Evolutionary conservation across 192 early-diverging fungal species (phyloP).

Genomic region (Gonapodya sp.): DNA sequence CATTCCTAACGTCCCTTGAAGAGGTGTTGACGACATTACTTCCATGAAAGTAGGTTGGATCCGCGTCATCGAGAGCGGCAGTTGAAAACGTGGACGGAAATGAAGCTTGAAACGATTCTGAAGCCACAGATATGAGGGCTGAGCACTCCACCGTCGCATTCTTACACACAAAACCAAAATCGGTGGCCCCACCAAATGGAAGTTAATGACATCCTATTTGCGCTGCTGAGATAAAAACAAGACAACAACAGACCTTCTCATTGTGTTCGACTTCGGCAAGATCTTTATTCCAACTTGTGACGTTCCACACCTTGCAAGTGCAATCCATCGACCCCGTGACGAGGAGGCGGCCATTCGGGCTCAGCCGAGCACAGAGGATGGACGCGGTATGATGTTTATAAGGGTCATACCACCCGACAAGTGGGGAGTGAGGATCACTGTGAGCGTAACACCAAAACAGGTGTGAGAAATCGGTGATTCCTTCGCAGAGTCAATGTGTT

Average conservation of each 20-base stretch:
- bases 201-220: too few species aligned
- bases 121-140: neutral
- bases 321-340: constrained; percentile 38
- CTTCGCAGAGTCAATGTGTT: too few species aligned
- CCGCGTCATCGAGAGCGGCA: neutral
- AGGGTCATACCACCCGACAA: neutral
- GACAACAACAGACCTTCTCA: constrained; percentile 13
- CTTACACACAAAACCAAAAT: too few species aligned
- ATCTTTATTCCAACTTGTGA: constrained; percentile 38
- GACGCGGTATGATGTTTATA: constrained; percentile 22
- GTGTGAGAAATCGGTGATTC: neutral
- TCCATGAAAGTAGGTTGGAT: neutral
- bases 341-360: constrained; percentile 31
- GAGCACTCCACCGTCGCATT: neutral
- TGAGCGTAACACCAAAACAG: neutral
- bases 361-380: constrained; percentile 30
- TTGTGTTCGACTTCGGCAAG: constrained; percentile 29
- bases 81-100: neutral
- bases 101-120: neutral
- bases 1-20: constrained; percentile 8
- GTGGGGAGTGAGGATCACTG: neutral
- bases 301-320: constrained; percentile 47
- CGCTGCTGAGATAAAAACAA: too few species aligned
- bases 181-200: too few species aligned
- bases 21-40: neutral